These are phyloP conservation scores for Pseudopediastrum boryanum DNA, from an alignment of 139 green algal genomes.

Conservation along the genomic window DNA sequence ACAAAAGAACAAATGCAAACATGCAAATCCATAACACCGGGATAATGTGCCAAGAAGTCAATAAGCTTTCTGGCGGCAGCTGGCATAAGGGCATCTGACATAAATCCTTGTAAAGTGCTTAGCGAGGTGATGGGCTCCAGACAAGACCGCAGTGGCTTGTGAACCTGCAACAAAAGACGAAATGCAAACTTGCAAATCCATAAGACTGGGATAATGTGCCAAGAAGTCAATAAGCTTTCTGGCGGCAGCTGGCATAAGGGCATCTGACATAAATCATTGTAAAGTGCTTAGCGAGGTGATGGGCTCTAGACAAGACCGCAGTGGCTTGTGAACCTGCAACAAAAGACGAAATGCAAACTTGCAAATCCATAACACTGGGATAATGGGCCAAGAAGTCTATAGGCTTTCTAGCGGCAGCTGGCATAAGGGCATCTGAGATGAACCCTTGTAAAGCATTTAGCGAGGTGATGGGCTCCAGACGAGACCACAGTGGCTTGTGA, in stretches of 20 bases:
- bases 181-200: not conserved
- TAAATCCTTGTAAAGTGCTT: constrained; percentile 18
- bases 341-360: not conserved
- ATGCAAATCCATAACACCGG: not conserved
- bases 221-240: too few relatives aligned
- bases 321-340: constrained; percentile 39
- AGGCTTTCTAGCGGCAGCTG: too few relatives aligned
- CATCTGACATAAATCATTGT: constrained; percentile 17
- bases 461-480: constrained; percentile 11
- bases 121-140: constrained; percentile 18
- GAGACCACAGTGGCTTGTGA: constrained; percentile 32
- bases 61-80: too few relatives aligned
- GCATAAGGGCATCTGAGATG: constrained; percentile 14
- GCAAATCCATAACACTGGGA: not conserved
- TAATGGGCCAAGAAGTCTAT: too few relatives aligned
- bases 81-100: constrained; percentile 18
- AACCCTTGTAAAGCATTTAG: constrained; percentile 22
- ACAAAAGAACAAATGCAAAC: not conserved
- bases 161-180: constrained; percentile 17
- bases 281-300: constrained; percentile 21
- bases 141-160: constrained; percentile 26
- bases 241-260: too few relatives aligned
- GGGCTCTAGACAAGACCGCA: constrained; percentile 9
- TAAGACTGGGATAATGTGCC: too few relatives aligned
- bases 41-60: too few relatives aligned